Evolutionary conservation across 371 early-diverging fungal genomes (phyloP).

Genomic region (Umbelopsis sp.): DNA sequence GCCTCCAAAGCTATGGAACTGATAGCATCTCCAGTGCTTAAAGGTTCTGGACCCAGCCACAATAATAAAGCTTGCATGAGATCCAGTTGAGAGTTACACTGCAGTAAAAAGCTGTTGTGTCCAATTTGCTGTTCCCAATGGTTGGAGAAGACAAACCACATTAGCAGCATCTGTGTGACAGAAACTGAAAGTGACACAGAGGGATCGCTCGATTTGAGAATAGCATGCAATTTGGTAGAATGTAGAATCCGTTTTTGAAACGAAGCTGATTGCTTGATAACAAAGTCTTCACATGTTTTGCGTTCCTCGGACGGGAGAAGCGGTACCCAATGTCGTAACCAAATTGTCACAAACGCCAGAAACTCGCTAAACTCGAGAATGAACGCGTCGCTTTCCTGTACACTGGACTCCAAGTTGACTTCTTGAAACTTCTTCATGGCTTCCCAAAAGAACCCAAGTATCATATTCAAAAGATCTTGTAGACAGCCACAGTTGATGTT

Average conservation of each 20-base stretch:
- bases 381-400: not conserved
- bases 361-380: not conserved
- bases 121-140: not conserved
- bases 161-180: not conserved
- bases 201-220: not conserved
- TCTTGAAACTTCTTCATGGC: slow-evolving; percentile 1
- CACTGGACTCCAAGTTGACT: not conserved
- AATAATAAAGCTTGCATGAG: not conserved
- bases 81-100: not conserved
- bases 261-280: not conserved
- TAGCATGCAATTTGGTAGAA: not conserved
- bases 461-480: not conserved
- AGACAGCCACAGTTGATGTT: not conserved
- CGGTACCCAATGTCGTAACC: slow-evolving; percentile 1
- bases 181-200: not conserved
- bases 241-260: not conserved
- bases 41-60: slow-evolving; percentile 4
- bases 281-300: not conserved
- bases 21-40: not conserved
- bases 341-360: not conserved
- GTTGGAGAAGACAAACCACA: slow-evolving; percentile 1
- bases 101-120: not conserved
- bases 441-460: not conserved
- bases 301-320: not conserved
- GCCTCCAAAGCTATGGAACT: not conserved